Evolutionary conservation across 78 protist species (phyloP), one percentile per base, ranked within the genome.

Genomic region (Anaeramoeba flamelloides): DNA sequence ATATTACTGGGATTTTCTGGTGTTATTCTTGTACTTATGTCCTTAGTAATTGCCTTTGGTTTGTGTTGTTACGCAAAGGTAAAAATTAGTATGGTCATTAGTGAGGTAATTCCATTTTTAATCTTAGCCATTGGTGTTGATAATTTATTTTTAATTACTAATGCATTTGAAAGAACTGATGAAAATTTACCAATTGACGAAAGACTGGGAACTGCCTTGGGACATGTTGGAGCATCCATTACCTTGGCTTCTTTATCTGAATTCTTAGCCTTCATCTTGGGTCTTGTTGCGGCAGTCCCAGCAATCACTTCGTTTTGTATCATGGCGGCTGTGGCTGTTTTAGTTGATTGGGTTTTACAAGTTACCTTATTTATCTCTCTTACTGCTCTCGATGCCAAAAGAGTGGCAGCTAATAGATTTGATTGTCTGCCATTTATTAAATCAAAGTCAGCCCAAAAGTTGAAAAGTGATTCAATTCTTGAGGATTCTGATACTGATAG

Each of bases 51-150:
- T 37, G 32, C 90, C 1, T 88, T 86, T 33, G 91, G 91, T 39
- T 26, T 87, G 12, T 88, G 79, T 39, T 3, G 40, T 30, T 77
- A 4, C 36, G 39, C 2, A 12, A 77, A 77, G 32, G 30, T 89
- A 8, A 77, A 89, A n/a, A 90, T 90, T n/a, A 85, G 91, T 0
- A 64, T 89, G 1, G 86, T 89, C 82, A 89, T 89, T 33, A 41
- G 85, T 8, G 90, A 89, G 39, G 92, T 89, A 32, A 89, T 89
- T 33, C 92, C 92, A 38, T 89, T 89, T 84, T 77, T 89, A 30
- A 84, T 89, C 0, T 74, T 89, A 83, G 91, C 92, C 1, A 90
- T 89, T 26, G 92, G 92, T 85, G 91, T 89, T 2, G 92, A 89
- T 74, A 89, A 89, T 39, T 86, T 89, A 64, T 89, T 88, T n/a